Evolutionary conservation across 2,329 filamentous ascomycete genomes (phyloP).

Genomic region (Mycosphaerelloides madeirae): DNA sequence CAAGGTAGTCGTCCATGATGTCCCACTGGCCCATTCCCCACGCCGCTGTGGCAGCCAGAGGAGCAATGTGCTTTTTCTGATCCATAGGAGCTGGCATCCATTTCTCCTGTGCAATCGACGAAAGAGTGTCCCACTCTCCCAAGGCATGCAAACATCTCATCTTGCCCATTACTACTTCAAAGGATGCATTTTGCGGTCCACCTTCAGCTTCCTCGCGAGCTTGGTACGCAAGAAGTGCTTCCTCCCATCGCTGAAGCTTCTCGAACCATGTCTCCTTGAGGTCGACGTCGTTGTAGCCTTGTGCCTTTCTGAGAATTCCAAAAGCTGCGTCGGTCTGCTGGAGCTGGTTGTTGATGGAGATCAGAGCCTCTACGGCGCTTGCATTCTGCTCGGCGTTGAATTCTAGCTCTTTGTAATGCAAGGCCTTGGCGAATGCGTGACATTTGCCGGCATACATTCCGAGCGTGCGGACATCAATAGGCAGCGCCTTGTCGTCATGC

Average conservation of each 20-base stretch:
- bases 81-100: constrained; percentile 88
- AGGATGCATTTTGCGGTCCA: constrained; percentile 49
- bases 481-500: constrained; percentile 95
- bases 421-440: constrained; percentile 93
- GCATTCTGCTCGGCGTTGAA: constrained; percentile 97
- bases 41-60: constrained; percentile 87
- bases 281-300: constrained; percentile 92
- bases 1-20: constrained; percentile 94
- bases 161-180: constrained; percentile 98
- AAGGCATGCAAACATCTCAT: constrained; percentile 97
- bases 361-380: constrained; percentile 90
- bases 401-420: constrained; percentile 98
- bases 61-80: constrained; percentile 84
- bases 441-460: constrained; percentile 94
- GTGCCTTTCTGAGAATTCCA: constrained; percentile 91
- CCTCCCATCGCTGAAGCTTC: constrained; percentile 96
- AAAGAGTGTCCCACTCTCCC: constrained; percentile 94
- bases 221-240: constrained; percentile 87
- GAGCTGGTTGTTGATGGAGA: constrained; percentile 98
- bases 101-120: constrained; percentile 81
- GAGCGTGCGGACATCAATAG: constrained; percentile 91
- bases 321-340: constrained; percentile 99
- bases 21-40: constrained; percentile 98
- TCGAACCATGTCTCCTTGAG: constrained; percentile 99
- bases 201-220: constrained; percentile 71